Evolutionary conservation across 208 protist species (phyloP).

Genomic region (Spongospora subterranea): DNA sequence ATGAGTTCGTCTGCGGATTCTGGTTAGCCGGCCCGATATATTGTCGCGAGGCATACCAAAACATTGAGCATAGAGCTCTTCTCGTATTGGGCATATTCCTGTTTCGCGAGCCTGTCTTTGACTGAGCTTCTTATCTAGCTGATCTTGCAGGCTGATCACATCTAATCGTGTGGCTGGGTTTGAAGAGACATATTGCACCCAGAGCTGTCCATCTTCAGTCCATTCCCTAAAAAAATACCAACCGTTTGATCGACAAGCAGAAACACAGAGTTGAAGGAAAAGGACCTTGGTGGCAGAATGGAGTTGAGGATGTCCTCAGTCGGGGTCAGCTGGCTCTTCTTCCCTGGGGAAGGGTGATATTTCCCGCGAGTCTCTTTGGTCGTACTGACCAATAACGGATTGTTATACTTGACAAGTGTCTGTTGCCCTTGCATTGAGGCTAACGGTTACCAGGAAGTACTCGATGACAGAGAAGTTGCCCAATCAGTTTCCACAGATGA

Average conservation of each 20-base stretch:
- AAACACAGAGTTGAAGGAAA: neutral
- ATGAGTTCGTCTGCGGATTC: conserved; percentile 85
- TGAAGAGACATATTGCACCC: conserved; percentile 82
- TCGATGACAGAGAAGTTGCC: too few relatives aligned
- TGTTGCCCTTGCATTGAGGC: conserved; percentile 28
- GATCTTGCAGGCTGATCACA: conserved; percentile 86
- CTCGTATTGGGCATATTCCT: conserved; percentile 93
- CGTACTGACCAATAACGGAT: conserved; percentile 72
- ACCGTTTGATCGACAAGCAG: neutral
- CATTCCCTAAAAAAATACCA: conserved; percentile 74
- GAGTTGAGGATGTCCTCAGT: conserved; percentile 85
- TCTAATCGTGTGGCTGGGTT: conserved; percentile 85
- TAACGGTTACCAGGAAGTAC: too few relatives aligned
- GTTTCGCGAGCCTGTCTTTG: conserved; percentile 87
- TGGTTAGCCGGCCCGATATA: neutral
- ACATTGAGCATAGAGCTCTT: conserved; percentile 93
- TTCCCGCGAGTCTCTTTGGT: conserved; percentile 65
- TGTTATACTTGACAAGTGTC: conserved; percentile 79
- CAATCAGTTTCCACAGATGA: too few relatives aligned
- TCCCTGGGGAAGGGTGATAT: conserved; percentile 24
- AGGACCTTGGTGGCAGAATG: conserved; percentile 77
- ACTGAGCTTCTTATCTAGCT: conserved; percentile 84
- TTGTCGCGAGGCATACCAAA: conserved; percentile 82
- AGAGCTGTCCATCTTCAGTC: conserved; percentile 79
- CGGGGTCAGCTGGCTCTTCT: conserved; percentile 69